A percentile compares a stretch with the other conserved stretches of the same genome.
These are phyloP conservation scores for Fusarium nematophilum DNA, from an alignment of 2,329 filamentous ascomycete species.

Conservation along the genomic window DNA sequence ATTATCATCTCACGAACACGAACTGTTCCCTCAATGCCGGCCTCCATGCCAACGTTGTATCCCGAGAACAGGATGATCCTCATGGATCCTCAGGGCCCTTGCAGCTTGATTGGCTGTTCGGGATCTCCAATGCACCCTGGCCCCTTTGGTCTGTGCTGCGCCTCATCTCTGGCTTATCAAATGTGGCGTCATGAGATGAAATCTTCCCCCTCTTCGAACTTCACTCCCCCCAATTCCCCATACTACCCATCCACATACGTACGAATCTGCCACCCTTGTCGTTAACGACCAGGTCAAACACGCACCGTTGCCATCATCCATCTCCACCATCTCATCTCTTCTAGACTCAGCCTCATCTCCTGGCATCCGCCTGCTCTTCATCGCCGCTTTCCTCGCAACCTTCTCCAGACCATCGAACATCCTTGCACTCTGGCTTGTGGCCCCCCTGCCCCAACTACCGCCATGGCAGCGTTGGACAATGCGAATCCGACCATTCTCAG, in stretches of 20 bases:
- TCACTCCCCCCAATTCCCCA: slow-evolving; percentile 25
- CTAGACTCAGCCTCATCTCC: slow-evolving; percentile 8
- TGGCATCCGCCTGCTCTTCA: slow-evolving; percentile 4
- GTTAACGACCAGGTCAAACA: slow-evolving; percentile 27
- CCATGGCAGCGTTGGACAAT: slow-evolving; percentile 67
- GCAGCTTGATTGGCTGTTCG: background rate
- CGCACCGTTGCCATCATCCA: slow-evolving; percentile 21
- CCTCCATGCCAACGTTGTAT: background rate
- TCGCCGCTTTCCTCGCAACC: slow-evolving; percentile 10
- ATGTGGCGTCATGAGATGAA: slow-evolving; percentile 38
- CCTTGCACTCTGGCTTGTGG: slow-evolving; percentile 25
- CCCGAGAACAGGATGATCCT: background rate
- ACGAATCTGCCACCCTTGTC: slow-evolving; percentile 31
- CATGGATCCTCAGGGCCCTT: background rate
- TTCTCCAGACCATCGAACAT: slow-evolving; percentile 12
- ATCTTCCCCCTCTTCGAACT: slow-evolving; percentile 37
- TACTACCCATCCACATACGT: slow-evolving; percentile 27
- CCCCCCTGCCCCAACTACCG: slow-evolving; percentile 11
- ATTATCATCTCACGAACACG: too few species aligned
- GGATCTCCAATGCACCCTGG: background rate
- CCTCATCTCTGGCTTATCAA: slow-evolving; percentile 36
- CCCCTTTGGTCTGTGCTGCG: slow-evolving; percentile 34
- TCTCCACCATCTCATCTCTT: slow-evolving; percentile 35
- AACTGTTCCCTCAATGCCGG: background rate
- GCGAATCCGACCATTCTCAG: slow-evolving; percentile 95